Conservation (phyloP, 331 rosid genomes). For the Quercus tomentella region DNA sequence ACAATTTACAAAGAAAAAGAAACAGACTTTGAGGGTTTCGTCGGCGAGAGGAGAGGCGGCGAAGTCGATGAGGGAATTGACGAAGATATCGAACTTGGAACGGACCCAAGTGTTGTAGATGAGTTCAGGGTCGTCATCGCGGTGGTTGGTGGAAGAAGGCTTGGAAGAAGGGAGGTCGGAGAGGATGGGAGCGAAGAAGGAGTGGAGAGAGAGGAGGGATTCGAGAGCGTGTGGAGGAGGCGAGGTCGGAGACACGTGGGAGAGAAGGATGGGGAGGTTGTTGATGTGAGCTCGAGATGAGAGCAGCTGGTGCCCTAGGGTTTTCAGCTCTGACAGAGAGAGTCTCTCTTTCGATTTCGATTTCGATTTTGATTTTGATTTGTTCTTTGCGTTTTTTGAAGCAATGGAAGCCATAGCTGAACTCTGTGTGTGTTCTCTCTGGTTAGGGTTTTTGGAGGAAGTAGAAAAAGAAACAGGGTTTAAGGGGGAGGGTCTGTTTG, state of each 20-base stretch:
- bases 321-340: constrained; percentile 49
- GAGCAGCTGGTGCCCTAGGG: constrained; percentile 77
- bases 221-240: constrained; percentile 71
- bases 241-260: constrained; percentile 58
- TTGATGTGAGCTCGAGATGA: constrained; percentile 71
- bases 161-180: constrained; percentile 66
- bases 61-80: constrained; percentile 50
- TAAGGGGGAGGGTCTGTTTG: background rate
- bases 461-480: background rate
- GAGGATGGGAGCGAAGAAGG: constrained; percentile 70
- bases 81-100: constrained; percentile 74
- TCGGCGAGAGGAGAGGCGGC: constrained; percentile 41
- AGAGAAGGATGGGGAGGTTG: constrained; percentile 84
- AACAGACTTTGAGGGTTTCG: constrained; percentile 46
- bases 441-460: no score
- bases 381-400: constrained; percentile 12
- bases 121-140: constrained; percentile 49
- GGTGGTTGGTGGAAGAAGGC: background rate
- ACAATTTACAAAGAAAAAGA: background rate
- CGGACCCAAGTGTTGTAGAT: constrained; percentile 81
- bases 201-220: constrained; percentile 76
- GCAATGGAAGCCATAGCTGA: background rate
- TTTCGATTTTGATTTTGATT: no score
- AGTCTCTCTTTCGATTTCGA: constrained; percentile 20
- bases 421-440: background rate